These are phyloP conservation scores for Candida alai DNA, from an alignment of 805 yeast species.

Conservation along the genomic window DNA sequence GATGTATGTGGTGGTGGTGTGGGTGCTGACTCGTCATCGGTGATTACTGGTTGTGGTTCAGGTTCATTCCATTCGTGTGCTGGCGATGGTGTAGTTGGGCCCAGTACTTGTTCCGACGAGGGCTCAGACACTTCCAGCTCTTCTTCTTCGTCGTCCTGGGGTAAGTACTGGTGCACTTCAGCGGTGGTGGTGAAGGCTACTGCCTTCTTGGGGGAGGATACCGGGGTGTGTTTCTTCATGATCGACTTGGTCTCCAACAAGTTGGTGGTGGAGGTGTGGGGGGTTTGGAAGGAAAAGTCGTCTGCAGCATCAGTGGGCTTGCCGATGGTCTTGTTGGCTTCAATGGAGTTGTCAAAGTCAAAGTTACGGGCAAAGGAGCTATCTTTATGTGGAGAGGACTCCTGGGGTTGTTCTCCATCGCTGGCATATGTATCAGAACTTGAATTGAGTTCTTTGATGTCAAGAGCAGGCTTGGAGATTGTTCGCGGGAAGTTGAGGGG, in stretches of 20 bases:
- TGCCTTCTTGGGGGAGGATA: constrained; percentile 33
- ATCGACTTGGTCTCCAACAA: constrained; percentile 28
- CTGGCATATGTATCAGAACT: constrained; percentile 41
- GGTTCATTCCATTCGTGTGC: constrained; percentile 6
- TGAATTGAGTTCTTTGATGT: constrained; percentile 23
- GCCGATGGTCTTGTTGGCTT: constrained; percentile 11
- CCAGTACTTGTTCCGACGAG: too few relatives aligned
- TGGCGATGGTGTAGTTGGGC: too few relatives aligned
- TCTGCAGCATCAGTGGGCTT: constrained; percentile 14
- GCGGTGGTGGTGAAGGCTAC: constrained; percentile 34
- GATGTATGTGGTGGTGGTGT: constrained; percentile 27
- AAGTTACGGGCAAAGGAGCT: constrained; percentile 21
- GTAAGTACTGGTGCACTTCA: constrained; percentile 28
- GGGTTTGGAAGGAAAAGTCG: constrained; percentile 25
- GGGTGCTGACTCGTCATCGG: constrained; percentile 24
- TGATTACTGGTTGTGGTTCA: constrained; percentile 10
- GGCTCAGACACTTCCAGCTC: too few relatives aligned
- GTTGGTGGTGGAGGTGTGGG: constrained; percentile 18
- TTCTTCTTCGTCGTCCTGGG: background rate
- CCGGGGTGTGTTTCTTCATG: constrained; percentile 26
- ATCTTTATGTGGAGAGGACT: constrained; percentile 1
- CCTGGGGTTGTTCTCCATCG: constrained; percentile 20
- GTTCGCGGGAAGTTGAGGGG: constrained; percentile 27
- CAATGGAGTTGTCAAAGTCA: constrained; percentile 13
- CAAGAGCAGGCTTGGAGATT: constrained; percentile 13